These are phyloP conservation scores for Calonectria hongkongensis DNA, from an alignment of 2,329 filamentous ascomycete genomes.

Conservation along the genomic window DNA sequence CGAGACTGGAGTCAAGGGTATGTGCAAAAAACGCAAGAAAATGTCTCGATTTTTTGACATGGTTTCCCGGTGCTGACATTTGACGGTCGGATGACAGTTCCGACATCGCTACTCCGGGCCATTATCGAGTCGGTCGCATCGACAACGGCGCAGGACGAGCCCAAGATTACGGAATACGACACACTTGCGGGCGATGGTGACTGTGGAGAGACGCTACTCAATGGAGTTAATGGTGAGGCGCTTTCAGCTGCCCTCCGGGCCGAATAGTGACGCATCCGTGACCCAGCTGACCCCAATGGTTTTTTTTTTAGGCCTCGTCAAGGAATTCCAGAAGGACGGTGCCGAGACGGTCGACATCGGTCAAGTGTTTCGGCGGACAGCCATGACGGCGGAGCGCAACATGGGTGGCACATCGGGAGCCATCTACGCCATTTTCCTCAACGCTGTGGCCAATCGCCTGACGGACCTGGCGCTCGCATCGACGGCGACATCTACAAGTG, in stretches of 20 bases:
- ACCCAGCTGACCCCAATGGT: slow-evolving; percentile 19
- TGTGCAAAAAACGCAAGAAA: not conserved
- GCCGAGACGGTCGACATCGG: slow-evolving; percentile 47
- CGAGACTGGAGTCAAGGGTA: slow-evolving; percentile 50
- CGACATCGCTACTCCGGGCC: slow-evolving; percentile 45
- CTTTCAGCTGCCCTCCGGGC: not conserved
- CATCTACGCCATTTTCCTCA: slow-evolving; percentile 85
- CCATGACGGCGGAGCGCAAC: slow-evolving; percentile 69
- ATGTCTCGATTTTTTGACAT: not conserved
- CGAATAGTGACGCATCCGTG: not conserved
- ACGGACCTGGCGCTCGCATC: slow-evolving; percentile 22
- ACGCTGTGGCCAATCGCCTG: slow-evolving; percentile 74
- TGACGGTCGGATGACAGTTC: slow-evolving; percentile 34
- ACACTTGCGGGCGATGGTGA: slow-evolving; percentile 60
- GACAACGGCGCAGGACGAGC: slow-evolving; percentile 62
- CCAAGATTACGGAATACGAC: slow-evolving; percentile 56
- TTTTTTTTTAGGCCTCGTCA: slow-evolving; percentile 45
- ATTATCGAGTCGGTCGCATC: slow-evolving; percentile 47
- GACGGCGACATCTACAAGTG: not conserved
- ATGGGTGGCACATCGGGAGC: slow-evolving; percentile 88
- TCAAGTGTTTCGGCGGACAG: slow-evolving; percentile 49
- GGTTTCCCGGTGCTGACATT: not conserved
- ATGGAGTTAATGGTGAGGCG: slow-evolving; percentile 48
- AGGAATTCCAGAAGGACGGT: slow-evolving; percentile 48
- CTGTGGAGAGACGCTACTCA: slow-evolving; percentile 58